Percentiles rank a stretch among this genome's conserved stretches.
Evolutionary conservation across 2,329 filamentous ascomycete genomes (phyloP).

Genomic region (Fusarium nodosum): DNA sequence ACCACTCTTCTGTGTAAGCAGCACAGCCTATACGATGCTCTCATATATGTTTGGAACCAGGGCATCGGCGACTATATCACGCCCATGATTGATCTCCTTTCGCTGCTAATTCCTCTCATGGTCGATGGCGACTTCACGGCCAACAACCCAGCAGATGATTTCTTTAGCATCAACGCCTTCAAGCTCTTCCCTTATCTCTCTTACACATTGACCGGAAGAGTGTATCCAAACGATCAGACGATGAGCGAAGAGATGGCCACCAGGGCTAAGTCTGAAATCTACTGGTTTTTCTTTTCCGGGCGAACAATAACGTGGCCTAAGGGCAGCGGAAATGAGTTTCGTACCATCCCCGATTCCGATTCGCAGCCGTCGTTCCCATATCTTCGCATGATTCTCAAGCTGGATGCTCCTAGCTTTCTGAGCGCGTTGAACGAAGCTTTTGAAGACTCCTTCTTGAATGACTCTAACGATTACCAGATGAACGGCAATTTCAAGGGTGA

Average conservation of each 20-base stretch:
- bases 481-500: conserved; percentile 65
- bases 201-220: conserved; percentile 86
- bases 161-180: conserved; percentile 77
- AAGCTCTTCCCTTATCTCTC: conserved; percentile 97
- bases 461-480: conserved; percentile 71
- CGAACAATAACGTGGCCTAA: conserved; percentile 82
- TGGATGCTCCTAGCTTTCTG: conserved; percentile 91
- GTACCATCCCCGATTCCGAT: conserved; percentile 68
- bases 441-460: conserved; percentile 93
- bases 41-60: conserved; percentile 97
- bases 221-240: conserved; percentile 87
- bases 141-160: conserved; percentile 70
- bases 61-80: conserved; percentile 91
- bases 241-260: conserved; percentile 80
- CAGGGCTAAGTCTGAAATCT: conserved; percentile 87
- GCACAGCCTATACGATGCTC: conserved; percentile 91
- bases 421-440: conserved; percentile 98
- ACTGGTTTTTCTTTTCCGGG: conserved; percentile 93
- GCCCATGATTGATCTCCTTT: conserved; percentile 85
- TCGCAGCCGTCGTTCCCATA: conserved; percentile 86
- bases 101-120: conserved; percentile 73
- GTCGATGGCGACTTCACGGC: conserved; percentile 67
- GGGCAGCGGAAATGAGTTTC: conserved; percentile 70
- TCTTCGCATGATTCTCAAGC: conserved; percentile 84
- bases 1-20: conserved; percentile 91